phyloP scores from a whole-genome alignment of 2,329 filamentous ascomycete species.

The Diaporthe caulivora region DNA sequence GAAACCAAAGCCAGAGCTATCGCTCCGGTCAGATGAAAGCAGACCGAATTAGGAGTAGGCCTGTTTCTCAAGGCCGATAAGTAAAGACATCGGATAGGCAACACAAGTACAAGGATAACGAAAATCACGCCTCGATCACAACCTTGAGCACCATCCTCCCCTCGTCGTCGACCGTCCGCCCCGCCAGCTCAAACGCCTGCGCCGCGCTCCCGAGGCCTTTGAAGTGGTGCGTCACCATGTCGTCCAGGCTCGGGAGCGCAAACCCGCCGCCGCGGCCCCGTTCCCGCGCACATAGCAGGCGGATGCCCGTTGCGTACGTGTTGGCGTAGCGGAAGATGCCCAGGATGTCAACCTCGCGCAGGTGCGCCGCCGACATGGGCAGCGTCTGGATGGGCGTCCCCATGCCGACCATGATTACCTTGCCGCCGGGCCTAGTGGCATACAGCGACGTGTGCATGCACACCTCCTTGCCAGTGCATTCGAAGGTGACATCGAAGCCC shows the following conservation, averaged over 20 bases:
- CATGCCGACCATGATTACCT: constrained; percentile 84
- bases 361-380: constrained; percentile 77
- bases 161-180: constrained; percentile 74
- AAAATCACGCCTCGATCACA: constrained; percentile 66
- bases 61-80: too few species aligned
- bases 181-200: constrained; percentile 77
- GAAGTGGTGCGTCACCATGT: constrained; percentile 81
- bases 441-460: constrained; percentile 83
- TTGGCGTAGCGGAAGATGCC: constrained; percentile 84
- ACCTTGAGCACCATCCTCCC: constrained; percentile 81
- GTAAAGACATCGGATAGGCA: neutral
- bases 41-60: neutral
- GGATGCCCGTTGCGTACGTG: constrained; percentile 79
- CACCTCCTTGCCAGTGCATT: constrained; percentile 81
- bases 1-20: neutral
- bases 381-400: constrained; percentile 81
- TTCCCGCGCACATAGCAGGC: constrained; percentile 63
- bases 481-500: constrained; percentile 78
- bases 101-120: neutral
- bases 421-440: constrained; percentile 77
- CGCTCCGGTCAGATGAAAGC: neutral
- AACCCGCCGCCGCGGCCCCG: constrained; percentile 51
- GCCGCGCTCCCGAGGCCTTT: constrained; percentile 72
- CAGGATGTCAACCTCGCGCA: constrained; percentile 83
- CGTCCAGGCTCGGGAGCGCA: constrained; percentile 72